Conservation (phyloP, 129 eudicot genomes). For the Silybum marianum region DNA sequence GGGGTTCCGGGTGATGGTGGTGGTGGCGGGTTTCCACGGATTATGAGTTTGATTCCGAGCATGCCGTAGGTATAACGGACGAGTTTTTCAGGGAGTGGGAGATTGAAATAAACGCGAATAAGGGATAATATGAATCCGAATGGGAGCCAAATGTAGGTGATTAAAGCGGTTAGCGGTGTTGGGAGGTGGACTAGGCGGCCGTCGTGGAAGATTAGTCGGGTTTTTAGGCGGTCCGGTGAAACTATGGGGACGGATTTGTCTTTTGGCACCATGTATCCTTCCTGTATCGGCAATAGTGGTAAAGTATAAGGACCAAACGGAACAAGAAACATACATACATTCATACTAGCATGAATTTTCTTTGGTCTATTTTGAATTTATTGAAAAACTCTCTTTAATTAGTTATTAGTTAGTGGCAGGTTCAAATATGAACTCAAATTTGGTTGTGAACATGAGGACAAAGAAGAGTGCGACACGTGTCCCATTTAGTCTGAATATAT, state of each 20-base stretch:
- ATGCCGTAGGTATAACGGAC: slow-evolving; percentile 64
- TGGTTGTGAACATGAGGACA: no score
- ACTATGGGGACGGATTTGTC: slow-evolving; percentile 56
- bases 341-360: no score
- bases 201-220: slow-evolving; percentile 85
- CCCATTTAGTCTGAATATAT: no score
- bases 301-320: not conserved
- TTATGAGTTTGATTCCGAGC: slow-evolving; percentile 81
- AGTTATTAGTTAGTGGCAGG: no score
- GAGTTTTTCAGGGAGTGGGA: slow-evolving; percentile 74
- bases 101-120: slow-evolving; percentile 77
- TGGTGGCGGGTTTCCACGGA: slow-evolving; percentile 78
- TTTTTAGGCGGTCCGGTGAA: slow-evolving; percentile 72
- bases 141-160: slow-evolving; percentile 90
- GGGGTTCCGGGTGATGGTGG: slow-evolving; percentile 67
- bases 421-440: no score
- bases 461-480: no score
- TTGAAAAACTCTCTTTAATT: no score
- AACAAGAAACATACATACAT: not conserved
- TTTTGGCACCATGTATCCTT: slow-evolving; percentile 86
- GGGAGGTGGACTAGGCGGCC: slow-evolving; percentile 92
- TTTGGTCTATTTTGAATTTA: no score
- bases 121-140: slow-evolving; percentile 71
- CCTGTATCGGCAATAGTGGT: slow-evolving; percentile 45
- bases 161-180: slow-evolving; percentile 63